Evolutionary conservation across 352 stramenopile genomes (phyloP).

Genomic region (Peronospora destructor): DNA sequence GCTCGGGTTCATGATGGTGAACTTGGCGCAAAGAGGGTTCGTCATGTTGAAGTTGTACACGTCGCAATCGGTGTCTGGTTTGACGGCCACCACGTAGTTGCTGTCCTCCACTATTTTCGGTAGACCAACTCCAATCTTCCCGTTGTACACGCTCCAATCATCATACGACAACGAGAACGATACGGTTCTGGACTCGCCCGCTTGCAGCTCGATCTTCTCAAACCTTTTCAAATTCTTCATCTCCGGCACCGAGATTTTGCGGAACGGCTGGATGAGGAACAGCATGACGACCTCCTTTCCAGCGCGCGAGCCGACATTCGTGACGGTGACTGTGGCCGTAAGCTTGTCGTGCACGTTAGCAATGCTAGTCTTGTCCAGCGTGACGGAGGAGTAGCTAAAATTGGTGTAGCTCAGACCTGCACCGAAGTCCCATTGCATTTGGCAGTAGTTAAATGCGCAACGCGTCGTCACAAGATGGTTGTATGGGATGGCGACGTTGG

Average conservation of each 20-base stretch:
- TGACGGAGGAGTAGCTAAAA: slow-evolving; percentile 48
- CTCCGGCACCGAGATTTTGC: slow-evolving; percentile 51
- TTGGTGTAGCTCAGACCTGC: slow-evolving; percentile 64
- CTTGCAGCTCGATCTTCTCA: slow-evolving; percentile 53
- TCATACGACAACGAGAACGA: slow-evolving; percentile 34
- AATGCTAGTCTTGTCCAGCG: slow-evolving; percentile 26
- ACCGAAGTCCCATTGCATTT: slow-evolving; percentile 63
- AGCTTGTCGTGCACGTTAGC: slow-evolving; percentile 16
- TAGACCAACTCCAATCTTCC: slow-evolving; percentile 41
- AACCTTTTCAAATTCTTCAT: slow-evolving; percentile 78
- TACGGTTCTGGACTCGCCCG: slow-evolving; percentile 28
- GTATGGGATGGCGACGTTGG: slow-evolving; percentile 55
- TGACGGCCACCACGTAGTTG: slow-evolving; percentile 53
- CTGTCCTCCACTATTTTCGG: slow-evolving; percentile 44
- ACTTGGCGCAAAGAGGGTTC: slow-evolving; percentile 36
- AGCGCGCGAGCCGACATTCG: slow-evolving; percentile 39
- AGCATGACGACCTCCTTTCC: slow-evolving; percentile 74
- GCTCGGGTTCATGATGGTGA: slow-evolving; percentile 31
- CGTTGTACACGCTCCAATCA: slow-evolving; percentile 51
- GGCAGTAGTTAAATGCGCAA: slow-evolving; percentile 39
- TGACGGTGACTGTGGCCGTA: slow-evolving; percentile 49
- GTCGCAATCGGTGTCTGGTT: slow-evolving; percentile 56
- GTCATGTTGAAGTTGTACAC: slow-evolving; percentile 34
- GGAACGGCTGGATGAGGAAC: slow-evolving; percentile 60
- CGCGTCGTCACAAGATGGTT: slow-evolving; percentile 49